Conservation (phyloP, 1,284 basidiomycete species). For the Cystobasidiaceae sp. region DNA sequence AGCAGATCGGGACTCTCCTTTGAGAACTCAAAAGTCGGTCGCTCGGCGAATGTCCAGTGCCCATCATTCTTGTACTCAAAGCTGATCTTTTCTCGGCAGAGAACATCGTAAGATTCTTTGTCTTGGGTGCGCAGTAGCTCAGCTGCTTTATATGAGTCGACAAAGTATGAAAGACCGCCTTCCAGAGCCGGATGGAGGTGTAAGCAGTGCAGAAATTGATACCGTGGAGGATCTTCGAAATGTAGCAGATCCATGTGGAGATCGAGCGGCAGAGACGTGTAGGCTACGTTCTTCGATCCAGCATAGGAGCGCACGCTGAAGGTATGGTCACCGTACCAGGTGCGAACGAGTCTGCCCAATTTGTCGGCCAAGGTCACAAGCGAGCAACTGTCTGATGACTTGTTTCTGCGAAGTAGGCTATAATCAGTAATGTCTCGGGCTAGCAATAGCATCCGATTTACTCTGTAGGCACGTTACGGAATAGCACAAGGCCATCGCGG, state of each 20-base stretch:
- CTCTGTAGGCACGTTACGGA: conserved; percentile 57
- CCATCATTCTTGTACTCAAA: conserved; percentile 91
- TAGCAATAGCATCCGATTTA: conserved; percentile 40
- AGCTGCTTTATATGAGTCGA: conserved; percentile 72
- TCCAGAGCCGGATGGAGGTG: conserved; percentile 63
- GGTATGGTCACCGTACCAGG: conserved; percentile 76
- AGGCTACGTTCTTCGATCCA: conserved; percentile 84
- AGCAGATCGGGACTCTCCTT: conserved; percentile 26
- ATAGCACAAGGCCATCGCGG: conserved; percentile 52
- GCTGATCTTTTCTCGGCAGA: conserved; percentile 62
- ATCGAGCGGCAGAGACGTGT: conserved; percentile 69
- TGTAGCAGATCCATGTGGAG: conserved; percentile 47
- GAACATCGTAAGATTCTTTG: conserved; percentile 57
- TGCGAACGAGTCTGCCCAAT: conserved; percentile 68
- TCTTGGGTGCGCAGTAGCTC: conserved; percentile 54
- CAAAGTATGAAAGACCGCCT: conserved; percentile 83
- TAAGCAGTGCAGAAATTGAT: conserved; percentile 85
- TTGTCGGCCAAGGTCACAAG: conserved; percentile 51
- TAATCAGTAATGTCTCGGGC: neutral
- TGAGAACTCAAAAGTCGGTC: conserved; percentile 69
- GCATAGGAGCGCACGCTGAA: conserved; percentile 81
- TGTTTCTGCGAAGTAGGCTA: neutral
- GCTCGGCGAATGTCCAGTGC: conserved; percentile 72
- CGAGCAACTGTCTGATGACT: conserved; percentile 21
- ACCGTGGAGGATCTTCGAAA: conserved; percentile 80